Evolutionary conservation across 2,329 filamentous ascomycete genomes (phyloP).

Genomic region (Chaetomiaceae sp.): DNA sequence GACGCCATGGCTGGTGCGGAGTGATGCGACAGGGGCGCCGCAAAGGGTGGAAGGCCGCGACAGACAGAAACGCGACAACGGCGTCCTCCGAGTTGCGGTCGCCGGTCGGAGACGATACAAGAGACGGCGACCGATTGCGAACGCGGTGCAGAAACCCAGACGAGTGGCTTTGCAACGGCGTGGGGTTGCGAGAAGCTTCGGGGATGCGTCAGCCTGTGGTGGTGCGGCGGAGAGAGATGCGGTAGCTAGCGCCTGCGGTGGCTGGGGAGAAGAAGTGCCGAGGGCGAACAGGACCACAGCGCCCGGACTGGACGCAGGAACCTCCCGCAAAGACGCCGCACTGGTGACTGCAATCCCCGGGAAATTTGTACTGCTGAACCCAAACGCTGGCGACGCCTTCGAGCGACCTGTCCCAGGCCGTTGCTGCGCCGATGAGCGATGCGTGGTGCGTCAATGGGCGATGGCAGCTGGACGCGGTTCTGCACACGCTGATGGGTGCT

Average conservation of each 20-base stretch:
- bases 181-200: background rate
- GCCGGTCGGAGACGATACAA: background rate
- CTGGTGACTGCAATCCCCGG: too few species aligned
- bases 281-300: constrained; percentile 1
- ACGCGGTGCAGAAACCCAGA: background rate
- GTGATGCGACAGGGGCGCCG: constrained; percentile 20
- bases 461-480: constrained; percentile 14
- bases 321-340: too few species aligned
- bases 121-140: background rate
- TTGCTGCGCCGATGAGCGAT: constrained; percentile 17
- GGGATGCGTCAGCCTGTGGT: constrained; percentile 3
- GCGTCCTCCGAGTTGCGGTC: background rate
- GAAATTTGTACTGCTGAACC: too few species aligned
- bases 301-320: too few species aligned
- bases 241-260: constrained; percentile 10
- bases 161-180: background rate
- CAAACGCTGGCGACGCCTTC: constrained; percentile 10
- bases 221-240: background rate
- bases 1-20: constrained; percentile 32
- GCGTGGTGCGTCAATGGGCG: constrained; percentile 23
- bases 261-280: constrained; percentile 13
- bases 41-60: background rate
- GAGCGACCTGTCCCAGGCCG: constrained; percentile 4
- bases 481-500: constrained; percentile 5
- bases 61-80: background rate